Evolutionary conservation across 495 filamentous ascomycete species (phyloP), one percentile per base, ranked within the genome.

Genomic region (Venustampulla echinocandica): DNA sequence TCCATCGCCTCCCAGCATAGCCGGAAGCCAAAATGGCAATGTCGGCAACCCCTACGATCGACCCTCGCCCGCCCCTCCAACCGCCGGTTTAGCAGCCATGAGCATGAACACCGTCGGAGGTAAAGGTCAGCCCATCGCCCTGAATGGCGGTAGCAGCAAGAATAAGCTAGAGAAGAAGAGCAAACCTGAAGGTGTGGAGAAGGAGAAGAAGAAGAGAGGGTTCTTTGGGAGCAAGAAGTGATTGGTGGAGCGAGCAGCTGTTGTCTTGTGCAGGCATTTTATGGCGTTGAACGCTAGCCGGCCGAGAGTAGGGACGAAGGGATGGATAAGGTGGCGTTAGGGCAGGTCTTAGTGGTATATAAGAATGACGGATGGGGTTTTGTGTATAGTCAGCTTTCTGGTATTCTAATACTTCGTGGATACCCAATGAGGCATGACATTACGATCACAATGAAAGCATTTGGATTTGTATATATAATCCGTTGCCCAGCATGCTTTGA

Each of bases 161-260:
- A 62, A 62, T 13, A 77, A 76, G 58, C 44, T 64, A 54, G 75
- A 81, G 44, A 73, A 78, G 65, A 76, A 82, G 64, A 79, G 84
- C 61, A 87, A 55, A 27, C 9, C 23, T 33, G 33, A 85, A 68
- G 57, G 61, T 28, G 40, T 44, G 28, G 47, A 48, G 7, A 69
- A 76, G 63, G 73, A 82, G 64, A 81, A 87, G 64, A 88, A 86
- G 70, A 85, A 82, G 60, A 74, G 81, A 55, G 79, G 82, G 57
- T 85, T 93, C 59, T 87, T 90, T 64, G 74, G 81, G 35, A 77
- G 76, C 47, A 82, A 81, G 69, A 77, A 77, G 43, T 37, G 34
- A 37, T 37, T 10, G 6, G 5, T 9, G 9, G 34, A 10, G 15
- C 10, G 17, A 37, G 34, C 6, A 5, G 7, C 9, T 9, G 6